Evolutionary conservation across 768 basidiomycete genomes (phyloP), one percentile per base, ranked within the genome.

Genomic region (Hericium rajendrae): DNA sequence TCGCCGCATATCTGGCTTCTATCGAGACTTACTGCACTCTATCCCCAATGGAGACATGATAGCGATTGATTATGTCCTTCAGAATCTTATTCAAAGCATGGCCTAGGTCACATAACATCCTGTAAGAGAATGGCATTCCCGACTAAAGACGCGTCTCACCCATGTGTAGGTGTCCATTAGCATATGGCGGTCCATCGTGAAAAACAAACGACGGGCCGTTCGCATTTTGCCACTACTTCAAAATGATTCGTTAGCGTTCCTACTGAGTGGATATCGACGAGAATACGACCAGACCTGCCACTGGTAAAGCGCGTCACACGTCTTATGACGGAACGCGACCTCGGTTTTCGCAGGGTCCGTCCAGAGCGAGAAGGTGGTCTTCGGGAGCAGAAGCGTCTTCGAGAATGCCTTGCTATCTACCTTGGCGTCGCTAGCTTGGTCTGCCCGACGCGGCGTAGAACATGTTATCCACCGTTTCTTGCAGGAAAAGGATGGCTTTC

Each of bases 131-230:
- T 15, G 22, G 6, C n/a, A 58, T 6, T 24, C n/a, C 26, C 3
- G 40, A 10, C 40, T 38, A 28, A 12, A 39, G 22, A 61, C 6
- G 52, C 11, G 38, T 51, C 73, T 59, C 61, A 95, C 94, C 95
- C 77, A 94, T 94, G 68, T 99, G 95, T 43, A 99, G 73, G 68
- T 91, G 82, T 0, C 97, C 97, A 67, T 99, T 99, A 2, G 95
- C 95, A 66, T 98, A 98, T 0, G 97, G 97, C 37, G 95, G 95
- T 0, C 95, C 97, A 69, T 99, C 95, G 62, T 95, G 94, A 53
- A 94, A 75, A 12, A 97, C 85, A 65, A 94, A 98, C 32, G 83
- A 66, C 1, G 84, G 81, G 2, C 88, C 80, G 38, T 78, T 73
- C 12, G 75, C 80, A 64, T 88, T 83, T 59, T 83, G 73, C 72